A percentile compares a stretch with the other conserved stretches of the same genome.
Conservation (phyloP, 129 eudicot genomes). For the Kitagawia praeruptora region DNA sequence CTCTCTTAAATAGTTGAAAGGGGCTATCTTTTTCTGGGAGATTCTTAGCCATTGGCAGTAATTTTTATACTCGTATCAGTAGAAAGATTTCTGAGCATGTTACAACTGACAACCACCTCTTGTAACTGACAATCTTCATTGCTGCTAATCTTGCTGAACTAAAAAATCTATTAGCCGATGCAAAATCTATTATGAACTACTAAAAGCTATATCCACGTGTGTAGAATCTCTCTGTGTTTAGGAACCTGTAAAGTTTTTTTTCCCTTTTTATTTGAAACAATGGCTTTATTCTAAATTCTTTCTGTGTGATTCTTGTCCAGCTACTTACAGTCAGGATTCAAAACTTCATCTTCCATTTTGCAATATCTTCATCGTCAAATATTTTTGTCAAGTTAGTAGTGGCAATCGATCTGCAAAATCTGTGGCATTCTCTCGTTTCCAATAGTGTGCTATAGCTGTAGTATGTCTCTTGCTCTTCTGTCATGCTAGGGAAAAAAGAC, state of each 20-base stretch:
- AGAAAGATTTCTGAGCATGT: background rate
- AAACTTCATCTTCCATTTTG: background rate
- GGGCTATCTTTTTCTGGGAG: background rate
- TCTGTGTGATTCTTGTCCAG: background rate
- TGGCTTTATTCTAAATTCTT: background rate
- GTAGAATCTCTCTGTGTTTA: background rate
- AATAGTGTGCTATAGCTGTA: background rate
- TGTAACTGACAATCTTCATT: background rate
- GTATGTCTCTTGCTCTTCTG: background rate
- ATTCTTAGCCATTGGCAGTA: background rate
- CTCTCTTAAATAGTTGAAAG: background rate
- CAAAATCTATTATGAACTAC: too few species aligned
- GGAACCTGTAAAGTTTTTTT: background rate
- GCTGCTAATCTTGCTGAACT: background rate
- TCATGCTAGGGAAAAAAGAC: background rate
- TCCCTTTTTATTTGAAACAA: too few species aligned
- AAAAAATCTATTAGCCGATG: background rate
- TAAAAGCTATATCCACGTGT: too few species aligned
- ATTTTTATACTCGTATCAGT: background rate
- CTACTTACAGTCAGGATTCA: background rate
- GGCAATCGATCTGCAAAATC: background rate
- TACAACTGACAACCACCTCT: background rate
- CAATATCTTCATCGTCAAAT: too few species aligned
- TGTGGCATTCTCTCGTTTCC: background rate
- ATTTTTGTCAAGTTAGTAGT: background rate